Conservation (phyloP, 352 stramenopile species). For the Phytophthora cactorum region DNA sequence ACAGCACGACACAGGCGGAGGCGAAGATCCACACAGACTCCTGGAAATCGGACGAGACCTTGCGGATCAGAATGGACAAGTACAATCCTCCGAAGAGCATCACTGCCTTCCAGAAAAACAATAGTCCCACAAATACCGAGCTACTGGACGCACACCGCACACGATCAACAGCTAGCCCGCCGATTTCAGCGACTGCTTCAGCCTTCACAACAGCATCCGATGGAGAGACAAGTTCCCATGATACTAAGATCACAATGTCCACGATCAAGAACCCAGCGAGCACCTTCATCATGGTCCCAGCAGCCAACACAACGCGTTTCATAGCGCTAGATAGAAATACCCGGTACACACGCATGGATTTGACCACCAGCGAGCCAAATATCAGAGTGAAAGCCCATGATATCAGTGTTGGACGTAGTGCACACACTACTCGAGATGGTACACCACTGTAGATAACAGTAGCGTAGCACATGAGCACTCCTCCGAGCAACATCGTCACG, state of each 20-base stretch:
- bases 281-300: conserved; percentile 50
- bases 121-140: conserved; percentile 40
- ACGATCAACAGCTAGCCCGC: conserved; percentile 30
- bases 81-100: conserved; percentile 48
- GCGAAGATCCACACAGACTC: conserved; percentile 66
- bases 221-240: conserved; percentile 40
- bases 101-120: conserved; percentile 55
- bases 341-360: conserved; percentile 62
- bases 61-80: conserved; percentile 60
- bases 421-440: conserved; percentile 47
- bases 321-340: conserved; percentile 48
- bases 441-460: conserved; percentile 48
- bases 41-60: conserved; percentile 57
- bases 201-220: conserved; percentile 11
- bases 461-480: conserved; percentile 50
- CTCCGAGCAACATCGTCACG: conserved; percentile 54
- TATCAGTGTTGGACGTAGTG: conserved; percentile 33
- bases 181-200: conserved; percentile 26
- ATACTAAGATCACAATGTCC: conserved; percentile 42
- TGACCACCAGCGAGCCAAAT: conserved; percentile 56
- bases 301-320: conserved; percentile 52
- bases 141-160: conserved; percentile 40
- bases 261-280: conserved; percentile 41
- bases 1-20: conserved; percentile 45
- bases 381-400: conserved; percentile 57